Percentiles rank a stretch among this genome's conserved stretches.
phyloP scores from a whole-genome alignment of 495 filamentous ascomycete species.

The Talaromyces liani region DNA sequence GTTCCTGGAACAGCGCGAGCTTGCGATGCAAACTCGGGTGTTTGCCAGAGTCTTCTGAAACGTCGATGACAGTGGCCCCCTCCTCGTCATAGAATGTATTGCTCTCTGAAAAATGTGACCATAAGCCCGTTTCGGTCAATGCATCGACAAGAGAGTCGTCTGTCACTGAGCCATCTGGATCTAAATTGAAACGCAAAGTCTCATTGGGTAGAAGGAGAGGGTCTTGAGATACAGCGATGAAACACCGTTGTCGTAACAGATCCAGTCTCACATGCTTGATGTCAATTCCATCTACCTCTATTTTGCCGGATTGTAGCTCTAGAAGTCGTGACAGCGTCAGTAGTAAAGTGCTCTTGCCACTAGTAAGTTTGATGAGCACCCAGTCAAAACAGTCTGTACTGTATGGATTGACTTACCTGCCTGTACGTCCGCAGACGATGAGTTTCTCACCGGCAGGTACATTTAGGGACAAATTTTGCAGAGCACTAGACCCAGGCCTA shows the following conservation, averaged over 20 bases:
- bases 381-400: neutral
- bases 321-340: slow-evolving; percentile 37
- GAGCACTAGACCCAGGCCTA: neutral
- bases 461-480: slow-evolving; percentile 12
- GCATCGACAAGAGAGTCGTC: slow-evolving; percentile 25
- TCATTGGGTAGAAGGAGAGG: slow-evolving; percentile 42
- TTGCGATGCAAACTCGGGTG: neutral
- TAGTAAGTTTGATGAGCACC: slow-evolving; percentile 1
- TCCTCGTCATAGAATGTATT: neutral
- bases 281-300: slow-evolving; percentile 34
- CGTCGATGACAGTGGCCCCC: neutral
- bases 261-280: slow-evolving; percentile 10
- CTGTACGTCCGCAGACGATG: slow-evolving; percentile 26
- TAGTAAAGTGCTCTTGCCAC: slow-evolving; percentile 35
- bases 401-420: slow-evolving; percentile 5
- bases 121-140: slow-evolving; percentile 32
- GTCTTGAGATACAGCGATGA: slow-evolving; percentile 43
- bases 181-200: slow-evolving; percentile 38
- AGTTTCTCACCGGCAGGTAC: slow-evolving; percentile 24
- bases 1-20: neutral
- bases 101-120: slow-evolving; percentile 22
- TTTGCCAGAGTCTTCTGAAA: neutral
- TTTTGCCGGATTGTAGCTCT: slow-evolving; percentile 21
- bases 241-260: slow-evolving; percentile 15
- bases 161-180: slow-evolving; percentile 22